These are phyloP conservation scores for Blastocystis sp. DNA, from an alignment of 352 stramenopile genomes.

Conservation along the genomic window DNA sequence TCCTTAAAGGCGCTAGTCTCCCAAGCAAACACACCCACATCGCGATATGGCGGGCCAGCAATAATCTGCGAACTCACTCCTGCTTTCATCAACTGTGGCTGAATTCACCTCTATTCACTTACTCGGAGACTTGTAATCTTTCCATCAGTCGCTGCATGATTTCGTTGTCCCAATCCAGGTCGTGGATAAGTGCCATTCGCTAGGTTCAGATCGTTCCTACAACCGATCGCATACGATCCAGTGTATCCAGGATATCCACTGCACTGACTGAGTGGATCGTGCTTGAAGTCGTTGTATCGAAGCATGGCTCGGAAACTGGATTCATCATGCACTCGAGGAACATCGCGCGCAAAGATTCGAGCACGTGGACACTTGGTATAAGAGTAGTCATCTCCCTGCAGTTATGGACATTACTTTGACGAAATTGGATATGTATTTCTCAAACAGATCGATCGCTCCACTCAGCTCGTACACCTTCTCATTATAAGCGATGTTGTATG, in stretches of 20 bases:
- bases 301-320: slow-evolving; percentile 69
- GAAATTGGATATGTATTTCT: slow-evolving; percentile 5
- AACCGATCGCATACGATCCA: slow-evolving; percentile 10
- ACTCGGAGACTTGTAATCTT: slow-evolving; percentile 62
- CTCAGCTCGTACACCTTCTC: slow-evolving; percentile 9
- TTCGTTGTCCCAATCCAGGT: slow-evolving; percentile 67
- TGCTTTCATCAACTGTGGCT: background rate
- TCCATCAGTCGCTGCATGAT: slow-evolving; percentile 69
- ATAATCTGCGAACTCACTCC: slow-evolving; percentile 10
- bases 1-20: slow-evolving; percentile 61
- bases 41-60: slow-evolving; percentile 67
- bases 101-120: background rate
- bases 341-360: slow-evolving; percentile 69
- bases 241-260: slow-evolving; percentile 60
- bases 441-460: background rate
- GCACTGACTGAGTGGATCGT: slow-evolving; percentile 66
- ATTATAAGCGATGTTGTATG: slow-evolving; percentile 69
- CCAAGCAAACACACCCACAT: slow-evolving; percentile 70
- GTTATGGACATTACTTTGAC: slow-evolving; percentile 30
- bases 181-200: slow-evolving; percentile 63
- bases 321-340: slow-evolving; percentile 65
- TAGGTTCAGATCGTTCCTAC: slow-evolving; percentile 45
- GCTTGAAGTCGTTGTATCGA: slow-evolving; percentile 69
- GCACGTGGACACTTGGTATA: slow-evolving; percentile 66
- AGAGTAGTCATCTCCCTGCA: slow-evolving; percentile 66